A percentile compares a stretch with the other conserved stretches of the same genome.
phyloP scores from a whole-genome alignment of 805 yeast genomes.

The Starmerella khaoyaiensis region DNA sequence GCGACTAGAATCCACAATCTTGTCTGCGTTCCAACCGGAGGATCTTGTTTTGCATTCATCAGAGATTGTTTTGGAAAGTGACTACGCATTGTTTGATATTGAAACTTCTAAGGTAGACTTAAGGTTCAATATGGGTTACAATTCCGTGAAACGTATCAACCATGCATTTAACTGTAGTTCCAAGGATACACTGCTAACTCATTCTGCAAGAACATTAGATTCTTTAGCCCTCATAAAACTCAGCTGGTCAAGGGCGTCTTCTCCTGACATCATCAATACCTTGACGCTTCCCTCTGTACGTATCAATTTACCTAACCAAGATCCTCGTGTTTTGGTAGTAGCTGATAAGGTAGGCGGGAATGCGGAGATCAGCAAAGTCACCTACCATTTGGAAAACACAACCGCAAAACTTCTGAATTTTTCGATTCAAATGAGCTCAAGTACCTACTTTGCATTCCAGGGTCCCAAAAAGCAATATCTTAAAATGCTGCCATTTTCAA shows the following conservation, averaged over 20 bases:
- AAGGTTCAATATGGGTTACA: slow-evolving; percentile 7
- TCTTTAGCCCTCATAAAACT: slow-evolving; percentile 24
- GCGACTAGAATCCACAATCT: slow-evolving; percentile 26
- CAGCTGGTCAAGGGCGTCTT: slow-evolving; percentile 24
- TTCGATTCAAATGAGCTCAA: slow-evolving; percentile 35
- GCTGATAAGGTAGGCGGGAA: slow-evolving; percentile 19
- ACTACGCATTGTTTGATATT: slow-evolving; percentile 6
- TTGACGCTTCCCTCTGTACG: slow-evolving; percentile 18
- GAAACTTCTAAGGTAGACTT: background rate
- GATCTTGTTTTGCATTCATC: slow-evolving; percentile 5
- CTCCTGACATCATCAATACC: slow-evolving; percentile 15
- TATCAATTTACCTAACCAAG: slow-evolving; percentile 20
- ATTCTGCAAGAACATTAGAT: slow-evolving; percentile 14
- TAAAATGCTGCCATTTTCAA: slow-evolving; percentile 51
- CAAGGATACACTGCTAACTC: background rate
- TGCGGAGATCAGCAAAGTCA: slow-evolving; percentile 27
- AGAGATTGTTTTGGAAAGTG: slow-evolving; percentile 5
- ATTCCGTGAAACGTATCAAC: slow-evolving; percentile 5
- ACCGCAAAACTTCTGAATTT: slow-evolving; percentile 57
- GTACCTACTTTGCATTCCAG: slow-evolving; percentile 31
- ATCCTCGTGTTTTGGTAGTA: slow-evolving; percentile 22
- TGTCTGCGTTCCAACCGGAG: slow-evolving; percentile 20
- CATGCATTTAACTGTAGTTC: slow-evolving; percentile 8
- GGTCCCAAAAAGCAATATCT: slow-evolving; percentile 27
- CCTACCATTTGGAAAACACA: slow-evolving; percentile 58